Evolutionary conservation across 495 filamentous ascomycete species (phyloP).

Genomic region (Neurospora sp.): DNA sequence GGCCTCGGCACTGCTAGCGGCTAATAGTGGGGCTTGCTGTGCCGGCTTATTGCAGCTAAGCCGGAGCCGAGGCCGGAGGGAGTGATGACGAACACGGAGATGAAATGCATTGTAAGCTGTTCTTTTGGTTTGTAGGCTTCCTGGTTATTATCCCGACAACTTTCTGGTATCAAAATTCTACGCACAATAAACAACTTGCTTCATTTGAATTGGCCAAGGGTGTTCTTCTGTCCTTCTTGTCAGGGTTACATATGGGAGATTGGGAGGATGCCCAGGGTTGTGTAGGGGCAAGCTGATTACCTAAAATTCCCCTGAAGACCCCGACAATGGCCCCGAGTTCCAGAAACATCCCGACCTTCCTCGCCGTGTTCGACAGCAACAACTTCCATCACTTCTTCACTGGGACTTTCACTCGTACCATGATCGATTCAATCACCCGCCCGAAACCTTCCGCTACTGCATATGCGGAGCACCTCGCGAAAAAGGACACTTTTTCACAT

Average conservation of each 20-base stretch:
- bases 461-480: too few species aligned
- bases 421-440: too few species aligned
- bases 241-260: neutral
- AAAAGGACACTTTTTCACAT: too few species aligned
- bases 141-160: neutral
- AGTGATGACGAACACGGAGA: neutral
- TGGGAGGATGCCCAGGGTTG: neutral
- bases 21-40: neutral
- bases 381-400: neutral
- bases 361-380: neutral
- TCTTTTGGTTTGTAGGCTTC: neutral
- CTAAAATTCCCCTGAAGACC: neutral
- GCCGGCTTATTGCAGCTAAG: neutral
- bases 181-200: neutral
- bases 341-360: neutral
- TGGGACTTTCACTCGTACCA: too few species aligned
- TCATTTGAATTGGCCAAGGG: neutral
- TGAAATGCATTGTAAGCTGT: neutral
- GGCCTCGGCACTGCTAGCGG: neutral
- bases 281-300: neutral
- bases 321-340: neutral
- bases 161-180: neutral
- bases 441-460: too few species aligned
- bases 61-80: neutral
- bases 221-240: neutral